These are phyloP conservation scores for Thalia dealbata DNA, from an alignment of 176 grass and related monocot species.

Conservation along the genomic window DNA sequence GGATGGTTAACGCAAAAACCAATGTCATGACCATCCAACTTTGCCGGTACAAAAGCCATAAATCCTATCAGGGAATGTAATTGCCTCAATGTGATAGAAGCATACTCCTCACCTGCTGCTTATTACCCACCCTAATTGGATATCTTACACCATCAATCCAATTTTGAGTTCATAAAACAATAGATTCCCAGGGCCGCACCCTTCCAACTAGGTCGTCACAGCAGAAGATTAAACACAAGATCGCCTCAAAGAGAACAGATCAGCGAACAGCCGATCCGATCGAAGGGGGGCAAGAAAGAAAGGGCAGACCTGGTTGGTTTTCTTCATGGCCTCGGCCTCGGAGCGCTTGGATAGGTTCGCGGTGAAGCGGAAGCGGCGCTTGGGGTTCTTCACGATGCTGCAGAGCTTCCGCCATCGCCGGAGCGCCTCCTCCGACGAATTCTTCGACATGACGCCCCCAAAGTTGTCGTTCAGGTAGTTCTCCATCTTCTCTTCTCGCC, in stretches of 20 bases:
- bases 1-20: too few relatives aligned
- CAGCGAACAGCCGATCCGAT: not conserved
- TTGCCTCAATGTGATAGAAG: not conserved
- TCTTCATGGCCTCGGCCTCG: constrained; percentile 20
- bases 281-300: not conserved
- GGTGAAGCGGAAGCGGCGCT: constrained; percentile 21
- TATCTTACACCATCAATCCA: not conserved
- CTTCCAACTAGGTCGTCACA: not conserved
- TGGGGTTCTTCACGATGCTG: constrained; percentile 20
- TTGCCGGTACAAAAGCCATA: not conserved
- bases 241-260: not conserved
- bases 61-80: not conserved
- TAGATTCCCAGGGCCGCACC: not conserved
- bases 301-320: constrained; percentile 12
- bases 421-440: constrained; percentile 18
- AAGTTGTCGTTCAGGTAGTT: constrained; percentile 15
- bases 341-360: constrained; percentile 24
- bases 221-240: not conserved
- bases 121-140: not conserved
- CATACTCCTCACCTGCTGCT: not conserved
- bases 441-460: constrained; percentile 16
- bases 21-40: not conserved
- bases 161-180: not conserved
- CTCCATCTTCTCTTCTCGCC: constrained; percentile 6
- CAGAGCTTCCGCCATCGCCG: constrained; percentile 21